phyloP scores from a whole-genome alignment of 768 basidiomycete species.

The Lentinula boryana region DNA sequence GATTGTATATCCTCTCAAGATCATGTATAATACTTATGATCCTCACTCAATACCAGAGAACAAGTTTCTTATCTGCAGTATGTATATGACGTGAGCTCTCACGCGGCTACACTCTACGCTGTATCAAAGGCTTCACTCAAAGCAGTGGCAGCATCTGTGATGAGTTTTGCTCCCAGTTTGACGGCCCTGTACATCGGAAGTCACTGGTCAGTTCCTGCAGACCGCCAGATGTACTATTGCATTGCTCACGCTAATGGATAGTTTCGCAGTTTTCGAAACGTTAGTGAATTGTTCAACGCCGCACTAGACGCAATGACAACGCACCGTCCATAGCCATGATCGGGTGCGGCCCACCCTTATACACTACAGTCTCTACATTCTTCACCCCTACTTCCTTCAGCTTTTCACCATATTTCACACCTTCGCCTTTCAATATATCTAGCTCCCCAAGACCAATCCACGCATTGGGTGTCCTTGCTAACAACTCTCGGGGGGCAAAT shows the following conservation, averaged over 20 bases:
- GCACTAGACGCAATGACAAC: conserved; percentile 13
- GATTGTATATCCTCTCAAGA: not conserved
- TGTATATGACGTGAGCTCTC: not conserved
- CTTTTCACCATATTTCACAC: conserved; percentile 55
- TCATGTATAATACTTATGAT: not conserved
- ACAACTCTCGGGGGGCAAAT: conserved; percentile 53
- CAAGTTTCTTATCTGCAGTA: not conserved
- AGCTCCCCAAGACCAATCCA: conserved; percentile 62
- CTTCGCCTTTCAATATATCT: conserved; percentile 66
- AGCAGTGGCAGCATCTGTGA: conserved; percentile 29
- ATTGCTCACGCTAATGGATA: not conserved
- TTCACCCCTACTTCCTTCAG: conserved; percentile 42
- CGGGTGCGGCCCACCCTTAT: conserved; percentile 63
- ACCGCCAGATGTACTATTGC: no score
- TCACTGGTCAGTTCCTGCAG: conserved; percentile 1
- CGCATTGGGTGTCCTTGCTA: conserved; percentile 46
- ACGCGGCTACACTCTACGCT: not conserved
- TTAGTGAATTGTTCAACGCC: not conserved
- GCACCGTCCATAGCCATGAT: conserved; percentile 72
- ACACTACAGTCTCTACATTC: conserved; percentile 46
- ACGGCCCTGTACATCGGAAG: conserved; percentile 14
- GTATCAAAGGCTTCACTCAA: conserved; percentile 22
- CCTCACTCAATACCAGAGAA: not conserved
- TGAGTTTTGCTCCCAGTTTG: conserved; percentile 27
- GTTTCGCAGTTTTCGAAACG: not conserved